Evolutionary conservation across 345 rosid species (phyloP), one percentile per base, ranked within the genome.

Genomic region (Populus pruinosa): DNA sequence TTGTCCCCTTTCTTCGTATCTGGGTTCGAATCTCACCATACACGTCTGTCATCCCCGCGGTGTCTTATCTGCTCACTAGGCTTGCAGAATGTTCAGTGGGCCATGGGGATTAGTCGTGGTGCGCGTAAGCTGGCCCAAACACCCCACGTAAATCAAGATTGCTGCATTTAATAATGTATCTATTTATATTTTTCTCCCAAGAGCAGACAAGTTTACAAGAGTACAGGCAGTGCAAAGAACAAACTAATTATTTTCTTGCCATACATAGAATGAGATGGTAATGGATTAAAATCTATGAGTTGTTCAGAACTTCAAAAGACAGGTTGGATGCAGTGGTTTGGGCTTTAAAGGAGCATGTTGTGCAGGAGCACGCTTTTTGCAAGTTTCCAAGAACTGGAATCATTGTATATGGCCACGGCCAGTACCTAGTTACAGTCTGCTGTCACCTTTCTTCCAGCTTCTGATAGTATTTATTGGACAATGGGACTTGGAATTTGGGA

Each of bases 321-420:
- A 43, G 70, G 31, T 63, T 27, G 56, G 59, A 2, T 20, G 0
- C n/a, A 20, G 2, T 20, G 59, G 44, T 10, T 41, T 12, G 44
- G 59, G 59, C 20, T 53, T 4, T 9, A 36, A 43, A 55, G 67
- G 61, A 41, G 62, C 82, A 78, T 76, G 79, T 81, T 66, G 85
- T 12, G 31, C 39, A 72, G 81, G 73, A 66, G 82, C 43, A 21
- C 43, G 9, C 23, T 35, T 70, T 59, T 59, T 56, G 62, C 64
- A n/a, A 5, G 29, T 29, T 27, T 13, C 5, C 25, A 44, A 36
- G 16, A 47, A 8, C 3, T 43, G 36, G 81, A 74, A 77, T 41
- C 80, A 71, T 33, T 80, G 83, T 67, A 80, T 74, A 9, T 68
- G 33, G 86, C 29, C 81, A 23, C 23, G 64, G 29, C 29, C 27